Base-by-base conservation (phyloP, 371 early-diverging fungal genomes). In the Mucor lusitanicus region DNA sequence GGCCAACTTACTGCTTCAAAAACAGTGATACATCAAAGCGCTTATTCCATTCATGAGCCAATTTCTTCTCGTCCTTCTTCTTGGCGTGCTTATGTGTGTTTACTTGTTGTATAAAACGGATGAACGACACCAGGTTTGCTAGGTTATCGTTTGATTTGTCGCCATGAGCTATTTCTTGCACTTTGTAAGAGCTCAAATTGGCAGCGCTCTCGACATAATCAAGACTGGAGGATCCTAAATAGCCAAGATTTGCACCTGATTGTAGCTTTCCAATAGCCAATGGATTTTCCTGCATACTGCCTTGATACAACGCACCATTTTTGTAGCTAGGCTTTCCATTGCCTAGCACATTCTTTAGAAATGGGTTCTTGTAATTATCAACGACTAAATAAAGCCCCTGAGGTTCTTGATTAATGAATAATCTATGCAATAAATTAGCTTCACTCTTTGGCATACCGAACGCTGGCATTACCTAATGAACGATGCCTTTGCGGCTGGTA, bases 361-460 rank as follows among this genome's bases (percentile, higher is more conserved):
- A 80, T 12, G 81, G 77, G 40, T 69, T 69, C 25, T 75, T 77
- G 64, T 75, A 75, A 59, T 75, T 54, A 53, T 84, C 85, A n/a
- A 75, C 71, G 33, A 85, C 46, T n/a, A 79, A 39, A 61, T 79
- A 79, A 23, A 85, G 65, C 7, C 85, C 85, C 13, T 69, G 67
- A 9, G 82, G 85, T 56, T 75, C 71, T 21, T 68, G 57, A 54
- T 82, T 82, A 50, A 85, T 67, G 63, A 77, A 78, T 35, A 85
- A 61, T 37, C 79, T 75, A 64, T 3, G 6, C 1, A 30, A 6
- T 21, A 21, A 3, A 37, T 44, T 44, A 44, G 44, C 6, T n/a
- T 9, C 50, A 50, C 23, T 50, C 21, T 21, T 21, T 0, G 13
- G 37, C 12, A 12, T 25, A 12, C 17, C 48, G 48, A 17, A 44